phyloP scores from a whole-genome alignment of 2,329 filamentous ascomycete genomes.

The Dactylellina parvicollis region DNA sequence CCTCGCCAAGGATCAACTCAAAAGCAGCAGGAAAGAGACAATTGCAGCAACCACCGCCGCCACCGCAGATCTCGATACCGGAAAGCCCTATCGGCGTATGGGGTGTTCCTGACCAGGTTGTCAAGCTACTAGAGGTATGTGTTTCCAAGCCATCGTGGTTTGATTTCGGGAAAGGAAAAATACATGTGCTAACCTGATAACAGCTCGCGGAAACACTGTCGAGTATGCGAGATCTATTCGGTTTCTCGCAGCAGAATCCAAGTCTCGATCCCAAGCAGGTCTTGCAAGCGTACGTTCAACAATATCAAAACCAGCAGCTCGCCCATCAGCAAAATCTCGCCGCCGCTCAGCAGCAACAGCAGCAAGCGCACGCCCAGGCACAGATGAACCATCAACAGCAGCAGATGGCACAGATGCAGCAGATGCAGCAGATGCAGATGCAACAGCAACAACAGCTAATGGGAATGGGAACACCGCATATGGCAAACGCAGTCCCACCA shows the following conservation, averaged over 20 bases:
- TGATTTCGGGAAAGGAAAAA: too few species aligned
- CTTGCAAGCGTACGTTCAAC: slow-evolving; percentile 64
- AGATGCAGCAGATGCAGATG: slow-evolving; percentile 55
- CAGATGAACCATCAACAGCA: slow-evolving; percentile 56
- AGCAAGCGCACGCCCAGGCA: slow-evolving; percentile 55
- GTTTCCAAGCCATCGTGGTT: slow-evolving; percentile 2
- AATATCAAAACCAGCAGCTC: slow-evolving; percentile 61
- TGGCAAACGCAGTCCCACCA: slow-evolving; percentile 55
- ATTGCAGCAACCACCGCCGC: slow-evolving; percentile 62
- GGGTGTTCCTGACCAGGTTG: slow-evolving; percentile 68
- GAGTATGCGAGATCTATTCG: slow-evolving; percentile 70
- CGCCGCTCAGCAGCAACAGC: slow-evolving; percentile 58
- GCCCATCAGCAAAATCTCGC: slow-evolving; percentile 58
- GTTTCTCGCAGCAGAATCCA: slow-evolving; percentile 68
- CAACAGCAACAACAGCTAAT: slow-evolving; percentile 57
- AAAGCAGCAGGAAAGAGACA: slow-evolving; percentile 67
- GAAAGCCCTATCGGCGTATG: slow-evolving; percentile 65
- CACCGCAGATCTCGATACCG: slow-evolving; percentile 59
- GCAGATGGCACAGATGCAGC: slow-evolving; percentile 53
- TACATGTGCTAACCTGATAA: slow-evolving; percentile 22
- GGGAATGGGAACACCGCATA: slow-evolving; percentile 56
- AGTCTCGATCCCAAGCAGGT: slow-evolving; percentile 69
- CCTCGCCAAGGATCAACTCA: slow-evolving; percentile 68
- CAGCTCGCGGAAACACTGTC: slow-evolving; percentile 74
- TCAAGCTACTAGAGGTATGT: slow-evolving; percentile 71